A percentile compares a stretch with the other conserved stretches of the same genome.
Evolutionary conservation across 179 eudicot species (phyloP).

Genomic region (Beta lomatogona): DNA sequence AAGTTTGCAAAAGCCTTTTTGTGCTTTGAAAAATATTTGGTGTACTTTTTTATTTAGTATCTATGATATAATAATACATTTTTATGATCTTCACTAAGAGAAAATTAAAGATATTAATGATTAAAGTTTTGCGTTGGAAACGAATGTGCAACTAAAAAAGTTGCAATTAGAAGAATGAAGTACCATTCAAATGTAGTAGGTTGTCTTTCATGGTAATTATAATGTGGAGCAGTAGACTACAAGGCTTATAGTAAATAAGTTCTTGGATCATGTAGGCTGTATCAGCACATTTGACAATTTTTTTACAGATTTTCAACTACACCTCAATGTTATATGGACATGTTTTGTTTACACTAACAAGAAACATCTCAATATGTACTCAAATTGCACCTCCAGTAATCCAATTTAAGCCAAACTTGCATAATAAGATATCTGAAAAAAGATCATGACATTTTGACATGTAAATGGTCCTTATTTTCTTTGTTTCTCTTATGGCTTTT

Average conservation of each 20-base stretch:
- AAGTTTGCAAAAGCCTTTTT: background rate
- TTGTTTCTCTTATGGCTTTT: background rate
- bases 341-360: no score
- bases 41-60: background rate
- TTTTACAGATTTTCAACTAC: background rate
- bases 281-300: background rate
- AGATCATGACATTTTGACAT: background rate
- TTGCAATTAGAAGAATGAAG: no score
- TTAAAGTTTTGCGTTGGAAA: background rate
- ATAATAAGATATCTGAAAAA: background rate
- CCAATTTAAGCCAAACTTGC: background rate
- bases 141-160: no score
- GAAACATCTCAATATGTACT: no score
- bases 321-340: background rate
- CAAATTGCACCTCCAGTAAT: no score
- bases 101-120: background rate
- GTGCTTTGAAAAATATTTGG: background rate
- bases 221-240: background rate
- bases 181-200: no score
- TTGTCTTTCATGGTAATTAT: background rate
- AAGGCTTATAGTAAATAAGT: background rate
- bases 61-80: no score
- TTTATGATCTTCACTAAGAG: background rate
- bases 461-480: background rate
- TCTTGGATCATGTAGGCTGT: background rate